Evolutionary conservation across 129 eudicot genomes (phyloP).

Genomic region (Deinandra increscens): DNA sequence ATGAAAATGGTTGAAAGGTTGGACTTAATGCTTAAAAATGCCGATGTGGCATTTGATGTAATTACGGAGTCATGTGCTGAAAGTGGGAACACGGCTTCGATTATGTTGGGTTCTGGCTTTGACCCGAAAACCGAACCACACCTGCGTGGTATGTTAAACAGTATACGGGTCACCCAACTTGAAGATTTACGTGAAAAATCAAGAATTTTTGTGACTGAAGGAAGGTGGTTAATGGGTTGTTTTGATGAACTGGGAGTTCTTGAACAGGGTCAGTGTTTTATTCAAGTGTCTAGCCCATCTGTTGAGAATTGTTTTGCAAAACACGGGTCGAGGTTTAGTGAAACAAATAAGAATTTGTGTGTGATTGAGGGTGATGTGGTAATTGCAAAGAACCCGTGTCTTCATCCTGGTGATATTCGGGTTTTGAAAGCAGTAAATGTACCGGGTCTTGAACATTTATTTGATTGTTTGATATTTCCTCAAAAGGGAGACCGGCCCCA

Average conservation of each 20-base stretch:
- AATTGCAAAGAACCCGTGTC: conserved; percentile 20
- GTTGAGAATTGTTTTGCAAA: conserved; percentile 12
- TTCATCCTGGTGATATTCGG: conserved; percentile 10
- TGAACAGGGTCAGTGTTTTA: conserved; percentile 13
- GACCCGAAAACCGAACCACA: conserved; percentile 17
- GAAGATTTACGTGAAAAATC: conserved; percentile 14
- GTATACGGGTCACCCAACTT: conserved; percentile 9
- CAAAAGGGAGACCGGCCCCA: conserved; percentile 21
- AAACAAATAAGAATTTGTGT: conserved; percentile 2
- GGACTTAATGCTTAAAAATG: conserved; percentile 7
- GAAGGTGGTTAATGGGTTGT: conserved; percentile 20
- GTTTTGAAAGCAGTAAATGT: conserved; percentile 6
- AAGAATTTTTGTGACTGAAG: conserved; percentile 12
- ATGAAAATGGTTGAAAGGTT: conserved; percentile 9
- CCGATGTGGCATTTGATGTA: conserved; percentile 17
- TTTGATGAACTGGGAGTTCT: conserved; percentile 18
- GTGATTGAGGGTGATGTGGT: conserved; percentile 13
- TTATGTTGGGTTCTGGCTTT: conserved; percentile 20
- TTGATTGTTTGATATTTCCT: conserved; percentile 16
- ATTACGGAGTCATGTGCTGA: conserved; percentile 17
- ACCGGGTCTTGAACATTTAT: conserved; percentile 7
- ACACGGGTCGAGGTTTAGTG: conserved; percentile 18
- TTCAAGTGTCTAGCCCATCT: conserved; percentile 12
- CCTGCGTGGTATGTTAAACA: conserved; percentile 17
- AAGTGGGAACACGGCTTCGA: conserved; percentile 12